phyloP scores from a whole-genome alignment of 1,139 yeast species.

The Lipomyces yarrowii region DNA sequence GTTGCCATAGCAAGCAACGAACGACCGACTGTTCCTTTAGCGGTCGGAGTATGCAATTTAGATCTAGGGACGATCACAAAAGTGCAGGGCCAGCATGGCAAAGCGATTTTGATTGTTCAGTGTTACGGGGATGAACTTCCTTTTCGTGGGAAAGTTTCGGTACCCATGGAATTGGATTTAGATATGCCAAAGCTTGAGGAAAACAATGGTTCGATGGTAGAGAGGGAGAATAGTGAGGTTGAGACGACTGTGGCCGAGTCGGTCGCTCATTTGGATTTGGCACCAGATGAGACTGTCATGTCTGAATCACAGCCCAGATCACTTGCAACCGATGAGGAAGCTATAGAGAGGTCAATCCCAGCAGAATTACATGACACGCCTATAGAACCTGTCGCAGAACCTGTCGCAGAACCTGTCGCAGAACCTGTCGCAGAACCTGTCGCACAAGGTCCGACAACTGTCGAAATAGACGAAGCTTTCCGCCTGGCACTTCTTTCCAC shows the following conservation, averaged over 20 bases:
- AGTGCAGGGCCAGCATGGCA: constrained; percentile 42
- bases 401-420: too few species aligned
- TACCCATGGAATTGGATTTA: constrained; percentile 37
- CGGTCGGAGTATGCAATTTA: constrained; percentile 68
- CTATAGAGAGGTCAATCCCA: neutral
- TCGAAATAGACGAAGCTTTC: constrained; percentile 80
- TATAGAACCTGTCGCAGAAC: constrained; percentile 32
- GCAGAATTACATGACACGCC: constrained; percentile 20
- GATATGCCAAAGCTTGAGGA: constrained; percentile 8
- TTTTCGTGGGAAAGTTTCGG: constrained; percentile 33
- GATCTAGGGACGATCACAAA: constrained; percentile 41
- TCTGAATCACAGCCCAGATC: constrained; percentile 13
- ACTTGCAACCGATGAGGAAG: constrained; percentile 13
- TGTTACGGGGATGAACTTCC: constrained; percentile 46
- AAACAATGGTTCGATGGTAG: constrained; percentile 7
- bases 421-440: too few species aligned
- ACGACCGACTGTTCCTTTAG: constrained; percentile 67
- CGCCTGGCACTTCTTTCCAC: constrained; percentile 53
- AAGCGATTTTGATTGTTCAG: constrained; percentile 44
- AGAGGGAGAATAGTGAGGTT: neutral
- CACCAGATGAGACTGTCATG: constrained; percentile 13
- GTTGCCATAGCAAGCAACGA: constrained; percentile 71
- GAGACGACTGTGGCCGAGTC: constrained; percentile 20
- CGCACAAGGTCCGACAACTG: constrained; percentile 51
- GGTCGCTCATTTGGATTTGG: constrained; percentile 27